These are phyloP conservation scores for Filobasidium floriforme DNA, from an alignment of 768 basidiomycete species.

Conservation along the genomic window DNA sequence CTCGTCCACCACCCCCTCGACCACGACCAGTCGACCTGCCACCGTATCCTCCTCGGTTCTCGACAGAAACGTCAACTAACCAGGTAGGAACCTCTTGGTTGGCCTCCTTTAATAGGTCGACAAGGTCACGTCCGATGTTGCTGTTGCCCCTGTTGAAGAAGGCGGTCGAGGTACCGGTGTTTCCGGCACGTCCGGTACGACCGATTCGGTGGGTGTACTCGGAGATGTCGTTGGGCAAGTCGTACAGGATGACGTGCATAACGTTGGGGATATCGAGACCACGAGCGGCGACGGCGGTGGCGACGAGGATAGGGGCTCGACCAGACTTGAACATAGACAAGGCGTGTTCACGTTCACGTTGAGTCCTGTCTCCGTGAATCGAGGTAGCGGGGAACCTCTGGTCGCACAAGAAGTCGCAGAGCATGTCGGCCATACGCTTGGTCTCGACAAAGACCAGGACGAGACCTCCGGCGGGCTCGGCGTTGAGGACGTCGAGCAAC, in stretches of 20 bases:
- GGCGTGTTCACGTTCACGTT: constrained; percentile 93
- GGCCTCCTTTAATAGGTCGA: constrained; percentile 89
- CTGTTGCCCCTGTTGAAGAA: constrained; percentile 80
- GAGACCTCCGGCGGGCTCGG: constrained; percentile 66
- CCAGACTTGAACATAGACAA: constrained; percentile 91
- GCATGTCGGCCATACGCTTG: constrained; percentile 97
- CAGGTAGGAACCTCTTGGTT: constrained; percentile 69
- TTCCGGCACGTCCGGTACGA: constrained; percentile 97
- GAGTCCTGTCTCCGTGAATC: constrained; percentile 95
- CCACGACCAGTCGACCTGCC: constrained; percentile 44
- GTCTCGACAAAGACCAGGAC: constrained; percentile 98
- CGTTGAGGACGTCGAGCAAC: constrained; percentile 82
- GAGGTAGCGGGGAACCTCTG: constrained; percentile 84
- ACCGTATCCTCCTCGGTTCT: constrained; percentile 56
- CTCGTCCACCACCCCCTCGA: constrained; percentile 55
- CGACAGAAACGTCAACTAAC: constrained; percentile 78
- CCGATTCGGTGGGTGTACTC: constrained; percentile 98
- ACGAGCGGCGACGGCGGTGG: constrained; percentile 96
- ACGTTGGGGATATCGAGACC: constrained; percentile 99
- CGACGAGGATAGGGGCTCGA: constrained; percentile 90
- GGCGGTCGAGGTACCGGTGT: constrained; percentile 88
- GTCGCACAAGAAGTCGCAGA: constrained; percentile 85
- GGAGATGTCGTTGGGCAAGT: constrained; percentile 93
- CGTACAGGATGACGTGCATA: constrained; percentile 97
- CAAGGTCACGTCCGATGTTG: constrained; percentile 80